Evolutionary conservation across 139 green algal species (phyloP).

Genomic region (Desmodesmus armatus): DNA sequence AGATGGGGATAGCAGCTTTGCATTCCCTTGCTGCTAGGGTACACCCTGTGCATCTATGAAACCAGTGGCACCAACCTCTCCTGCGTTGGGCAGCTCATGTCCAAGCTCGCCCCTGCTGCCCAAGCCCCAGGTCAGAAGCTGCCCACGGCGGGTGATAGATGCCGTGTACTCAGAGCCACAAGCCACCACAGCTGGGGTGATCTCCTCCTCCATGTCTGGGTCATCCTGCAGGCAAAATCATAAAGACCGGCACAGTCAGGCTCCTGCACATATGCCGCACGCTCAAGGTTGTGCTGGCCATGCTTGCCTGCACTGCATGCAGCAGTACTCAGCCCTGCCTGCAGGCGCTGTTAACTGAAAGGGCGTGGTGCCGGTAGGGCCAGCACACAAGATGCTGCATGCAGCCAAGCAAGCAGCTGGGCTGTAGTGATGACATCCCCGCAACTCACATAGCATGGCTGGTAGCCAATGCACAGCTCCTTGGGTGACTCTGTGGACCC

Average conservation of each 20-base stretch:
- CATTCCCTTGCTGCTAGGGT: background rate
- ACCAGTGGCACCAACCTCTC: slow-evolving; percentile 1
- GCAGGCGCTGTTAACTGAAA: slow-evolving; percentile 6
- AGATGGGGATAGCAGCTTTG: no score
- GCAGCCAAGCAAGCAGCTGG: no score
- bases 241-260: background rate
- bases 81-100: slow-evolving; percentile 24
- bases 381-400: no score
- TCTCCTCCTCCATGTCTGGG: slow-evolving; percentile 67
- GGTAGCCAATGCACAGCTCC: slow-evolving; percentile 61
- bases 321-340: background rate
- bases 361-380: no score
- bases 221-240: slow-evolving; percentile 45
- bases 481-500: slow-evolving; percentile 43
- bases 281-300: background rate
- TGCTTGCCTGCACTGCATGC: background rate
- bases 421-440: no score
- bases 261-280: background rate
- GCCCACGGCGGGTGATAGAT: slow-evolving; percentile 69
- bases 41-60: background rate
- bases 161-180: slow-evolving; percentile 72
- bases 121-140: slow-evolving; percentile 86
- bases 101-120: slow-evolving; percentile 54
- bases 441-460: slow-evolving; percentile 51
- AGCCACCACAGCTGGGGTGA: slow-evolving; percentile 77